phyloP scores from a whole-genome alignment of 306 rosid species.

The Mucuna pruriens region DNA sequence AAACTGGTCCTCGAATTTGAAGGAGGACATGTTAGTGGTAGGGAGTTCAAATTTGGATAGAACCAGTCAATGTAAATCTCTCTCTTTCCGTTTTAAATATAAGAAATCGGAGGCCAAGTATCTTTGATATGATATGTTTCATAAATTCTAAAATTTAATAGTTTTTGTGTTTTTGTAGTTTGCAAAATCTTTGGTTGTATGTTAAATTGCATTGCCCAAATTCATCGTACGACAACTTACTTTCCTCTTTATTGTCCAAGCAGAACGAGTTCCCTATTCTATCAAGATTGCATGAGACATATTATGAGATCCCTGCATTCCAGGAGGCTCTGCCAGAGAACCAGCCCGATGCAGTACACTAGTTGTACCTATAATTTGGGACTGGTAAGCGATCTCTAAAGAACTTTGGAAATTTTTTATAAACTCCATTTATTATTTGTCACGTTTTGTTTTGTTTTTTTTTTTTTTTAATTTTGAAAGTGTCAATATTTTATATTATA shows the following conservation, averaged over 20 bases:
- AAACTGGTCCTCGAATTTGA: neutral
- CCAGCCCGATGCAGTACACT: conserved; percentile 66
- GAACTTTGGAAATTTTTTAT: neutral
- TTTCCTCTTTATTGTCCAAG: conserved; percentile 31
- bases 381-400: conserved; percentile 26
- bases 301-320: conserved; percentile 62
- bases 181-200: neutral
- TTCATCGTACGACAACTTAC: conserved; percentile 11
- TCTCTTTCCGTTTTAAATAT: neutral
- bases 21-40: neutral
- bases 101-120: neutral
- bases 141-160: neutral
- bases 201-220: conserved; percentile 32
- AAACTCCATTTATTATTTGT: neutral
- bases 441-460: too few species aligned
- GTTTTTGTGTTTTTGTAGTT: neutral
- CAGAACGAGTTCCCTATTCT: conserved; percentile 72
- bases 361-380: conserved; percentile 39
- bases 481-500: neutral
- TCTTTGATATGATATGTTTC: conserved; percentile 5
- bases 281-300: conserved; percentile 63
- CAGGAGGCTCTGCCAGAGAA: conserved; percentile 68
- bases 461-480: neutral
- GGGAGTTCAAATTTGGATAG: conserved; percentile 16
- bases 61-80: neutral